A percentile compares a stretch with the other conserved stretches of the same genome.
Evolutionary conservation across 2,329 filamentous ascomycete genomes (phyloP).

Genomic region (Fusarium sp.): DNA sequence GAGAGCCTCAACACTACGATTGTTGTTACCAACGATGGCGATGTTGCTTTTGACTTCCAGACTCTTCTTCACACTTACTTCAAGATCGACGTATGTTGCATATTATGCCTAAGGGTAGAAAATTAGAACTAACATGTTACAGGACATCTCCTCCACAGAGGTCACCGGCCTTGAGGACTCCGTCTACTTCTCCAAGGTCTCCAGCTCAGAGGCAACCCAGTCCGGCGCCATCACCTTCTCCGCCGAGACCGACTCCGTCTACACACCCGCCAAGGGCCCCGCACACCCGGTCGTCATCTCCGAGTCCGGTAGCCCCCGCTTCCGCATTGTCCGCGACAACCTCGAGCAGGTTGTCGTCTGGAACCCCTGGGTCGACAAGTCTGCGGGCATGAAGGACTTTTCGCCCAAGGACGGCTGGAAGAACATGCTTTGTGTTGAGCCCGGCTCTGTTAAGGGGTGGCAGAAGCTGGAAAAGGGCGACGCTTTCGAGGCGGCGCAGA

Average conservation of each 20-base stretch:
- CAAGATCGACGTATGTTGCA: constrained; percentile 75
- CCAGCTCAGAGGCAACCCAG: constrained; percentile 73
- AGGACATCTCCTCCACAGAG: constrained; percentile 82
- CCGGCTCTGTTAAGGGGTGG: constrained; percentile 85
- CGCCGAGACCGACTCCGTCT: constrained; percentile 88
- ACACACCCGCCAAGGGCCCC: constrained; percentile 75
- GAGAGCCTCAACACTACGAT: constrained; percentile 82
- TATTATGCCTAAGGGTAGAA: background rate
- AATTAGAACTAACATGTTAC: background rate
- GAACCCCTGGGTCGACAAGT: constrained; percentile 95
- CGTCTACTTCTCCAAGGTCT: constrained; percentile 86
- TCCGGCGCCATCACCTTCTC: constrained; percentile 74
- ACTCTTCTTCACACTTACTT: constrained; percentile 93
- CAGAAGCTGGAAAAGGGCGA: constrained; percentile 85
- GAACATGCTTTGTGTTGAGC: constrained; percentile 95
- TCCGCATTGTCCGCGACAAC: constrained; percentile 84
- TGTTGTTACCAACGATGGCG: constrained; percentile 89
- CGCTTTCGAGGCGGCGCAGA: constrained; percentile 71
- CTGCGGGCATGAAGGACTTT: constrained; percentile 85
- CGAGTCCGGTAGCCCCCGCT: constrained; percentile 72
- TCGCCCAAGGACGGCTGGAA: constrained; percentile 89
- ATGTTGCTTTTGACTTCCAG: constrained; percentile 88
- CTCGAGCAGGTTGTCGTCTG: constrained; percentile 91
- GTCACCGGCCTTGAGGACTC: constrained; percentile 82
- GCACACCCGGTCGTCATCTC: constrained; percentile 67